These are phyloP conservation scores for Aureobasidium pullulans DNA, from an alignment of 2,329 filamentous ascomycete genomes.

Conservation along the genomic window DNA sequence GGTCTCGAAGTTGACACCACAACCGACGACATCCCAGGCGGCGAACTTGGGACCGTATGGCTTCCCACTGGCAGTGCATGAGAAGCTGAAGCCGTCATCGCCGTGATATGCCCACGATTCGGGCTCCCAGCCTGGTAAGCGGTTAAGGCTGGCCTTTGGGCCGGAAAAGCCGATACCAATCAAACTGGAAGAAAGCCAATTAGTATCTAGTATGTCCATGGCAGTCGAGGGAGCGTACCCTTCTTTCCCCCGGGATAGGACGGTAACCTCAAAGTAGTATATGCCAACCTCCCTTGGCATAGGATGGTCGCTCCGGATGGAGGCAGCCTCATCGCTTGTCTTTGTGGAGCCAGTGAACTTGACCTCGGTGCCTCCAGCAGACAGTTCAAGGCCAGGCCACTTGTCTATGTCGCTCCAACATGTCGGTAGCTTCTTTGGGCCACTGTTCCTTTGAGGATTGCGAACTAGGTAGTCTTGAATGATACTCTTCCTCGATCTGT, in stretches of 20 bases:
- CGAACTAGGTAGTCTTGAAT: constrained; percentile 81
- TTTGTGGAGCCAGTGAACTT: constrained; percentile 51
- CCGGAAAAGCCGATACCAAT: constrained; percentile 56
- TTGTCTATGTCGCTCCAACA: constrained; percentile 79
- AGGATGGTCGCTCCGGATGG: constrained; percentile 72
- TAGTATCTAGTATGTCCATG: constrained; percentile 12
- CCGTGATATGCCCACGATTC: constrained; percentile 62
- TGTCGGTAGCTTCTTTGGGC: constrained; percentile 64
- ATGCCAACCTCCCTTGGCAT: constrained; percentile 89
- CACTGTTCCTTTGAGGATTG: constrained; percentile 48
- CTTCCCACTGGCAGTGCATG: constrained; percentile 49
- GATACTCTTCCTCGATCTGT: constrained; percentile 59
- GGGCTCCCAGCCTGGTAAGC: constrained; percentile 58
- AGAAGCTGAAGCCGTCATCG: constrained; percentile 58
- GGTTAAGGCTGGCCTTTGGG: constrained; percentile 50
- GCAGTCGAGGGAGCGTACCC: constrained; percentile 41
- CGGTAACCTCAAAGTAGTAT: constrained; percentile 81
- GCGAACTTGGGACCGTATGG: constrained; percentile 54
- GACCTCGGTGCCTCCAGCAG: constrained; percentile 66
- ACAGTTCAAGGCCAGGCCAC: constrained; percentile 63
- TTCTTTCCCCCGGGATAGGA: constrained; percentile 60
- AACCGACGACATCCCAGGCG: constrained; percentile 54
- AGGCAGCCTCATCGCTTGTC: constrained; percentile 66
- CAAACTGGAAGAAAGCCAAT: constrained; percentile 24
- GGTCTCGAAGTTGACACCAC: constrained; percentile 57